Percentiles rank a stretch among this genome's conserved stretches.
phyloP scores from a whole-genome alignment of 2,329 filamentous ascomycete genomes.

The Diaporthe destruens region DNA sequence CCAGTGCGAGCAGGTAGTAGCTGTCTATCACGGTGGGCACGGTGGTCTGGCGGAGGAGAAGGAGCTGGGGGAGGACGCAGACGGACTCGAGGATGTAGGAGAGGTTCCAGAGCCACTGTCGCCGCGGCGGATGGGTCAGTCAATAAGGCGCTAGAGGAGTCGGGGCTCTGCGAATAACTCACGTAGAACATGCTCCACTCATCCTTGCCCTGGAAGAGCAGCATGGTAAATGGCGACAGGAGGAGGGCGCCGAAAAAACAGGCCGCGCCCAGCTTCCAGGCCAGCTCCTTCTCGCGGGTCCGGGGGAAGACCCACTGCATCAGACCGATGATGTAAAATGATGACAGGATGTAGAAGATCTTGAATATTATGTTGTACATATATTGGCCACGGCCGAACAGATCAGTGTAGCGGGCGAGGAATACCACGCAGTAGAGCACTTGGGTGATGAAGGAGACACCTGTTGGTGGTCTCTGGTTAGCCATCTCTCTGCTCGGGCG shows the following conservation, averaged over 20 bases:
- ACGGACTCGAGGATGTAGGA: slow-evolving; percentile 93
- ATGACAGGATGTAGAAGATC: slow-evolving; percentile 87
- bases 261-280: slow-evolving; percentile 89
- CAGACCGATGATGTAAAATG: slow-evolving; percentile 85
- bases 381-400: slow-evolving; percentile 69
- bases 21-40: slow-evolving; percentile 96
- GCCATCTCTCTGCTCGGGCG: background rate
- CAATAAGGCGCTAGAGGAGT: slow-evolving; percentile 36
- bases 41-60: slow-evolving; percentile 92
- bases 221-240: slow-evolving; percentile 78
- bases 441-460: slow-evolving; percentile 93
- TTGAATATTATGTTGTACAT: slow-evolving; percentile 86
- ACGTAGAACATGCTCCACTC: slow-evolving; percentile 66
- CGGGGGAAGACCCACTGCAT: slow-evolving; percentile 90
- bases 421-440: slow-evolving; percentile 89
- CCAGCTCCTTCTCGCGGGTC: slow-evolving; percentile 89
- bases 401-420: slow-evolving; percentile 85
- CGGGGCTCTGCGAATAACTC: slow-evolving; percentile 45
- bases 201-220: slow-evolving; percentile 70
- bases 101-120: slow-evolving; percentile 85
- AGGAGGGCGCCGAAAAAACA: slow-evolving; percentile 75
- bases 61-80: slow-evolving; percentile 89
- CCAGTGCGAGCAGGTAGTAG: slow-evolving; percentile 91
- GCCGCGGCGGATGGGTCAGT: slow-evolving; percentile 23
- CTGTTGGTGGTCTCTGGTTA: slow-evolving; percentile 56